phyloP scores from a whole-genome alignment of 345 rosid species.

The Mangifera indica region DNA sequence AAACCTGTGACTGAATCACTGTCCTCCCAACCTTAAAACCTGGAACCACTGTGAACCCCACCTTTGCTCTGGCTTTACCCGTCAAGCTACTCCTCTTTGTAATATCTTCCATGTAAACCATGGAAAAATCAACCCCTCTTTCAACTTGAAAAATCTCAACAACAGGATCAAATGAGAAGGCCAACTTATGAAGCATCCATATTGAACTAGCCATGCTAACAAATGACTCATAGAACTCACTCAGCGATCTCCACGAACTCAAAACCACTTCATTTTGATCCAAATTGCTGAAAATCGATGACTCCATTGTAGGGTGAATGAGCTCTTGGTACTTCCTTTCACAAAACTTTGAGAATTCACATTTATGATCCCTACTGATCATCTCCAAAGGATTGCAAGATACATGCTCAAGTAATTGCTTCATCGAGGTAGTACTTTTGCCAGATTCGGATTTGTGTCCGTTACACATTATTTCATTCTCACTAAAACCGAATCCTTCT shows the following conservation, averaged over 20 bases:
- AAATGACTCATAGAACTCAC: constrained; percentile 70
- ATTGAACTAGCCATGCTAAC: constrained; percentile 81
- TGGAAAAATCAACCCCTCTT: constrained; percentile 69
- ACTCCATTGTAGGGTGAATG: constrained; percentile 83
- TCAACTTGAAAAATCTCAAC: constrained; percentile 90
- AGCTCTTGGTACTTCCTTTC: constrained; percentile 88
- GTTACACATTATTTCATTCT: constrained; percentile 31
- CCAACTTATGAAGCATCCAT: constrained; percentile 81
- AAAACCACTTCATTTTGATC: constrained; percentile 67
- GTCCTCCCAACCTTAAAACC: constrained; percentile 82
- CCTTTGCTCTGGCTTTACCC: constrained; percentile 48
- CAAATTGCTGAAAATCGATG: constrained; percentile 70
- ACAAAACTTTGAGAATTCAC: constrained; percentile 77
- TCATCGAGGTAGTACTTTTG: constrained; percentile 37
- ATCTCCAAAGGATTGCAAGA: constrained; percentile 80
- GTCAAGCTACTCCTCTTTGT: constrained; percentile 34
- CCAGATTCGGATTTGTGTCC: constrained; percentile 32
- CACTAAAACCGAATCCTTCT: constrained; percentile 44
- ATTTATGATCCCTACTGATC: constrained; percentile 56
- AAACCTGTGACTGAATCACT: constrained; percentile 76
- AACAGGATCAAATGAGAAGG: constrained; percentile 73
- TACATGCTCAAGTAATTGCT: constrained; percentile 71
- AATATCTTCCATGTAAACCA: constrained; percentile 87
- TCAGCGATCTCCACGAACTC: constrained; percentile 81
- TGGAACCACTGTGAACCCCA: constrained; percentile 88